Percentiles rank a stretch among this genome's conserved stretches.
Conservation (phyloP, 768 basidiomycete species). For the Neoboletus subvelutipes region DNA sequence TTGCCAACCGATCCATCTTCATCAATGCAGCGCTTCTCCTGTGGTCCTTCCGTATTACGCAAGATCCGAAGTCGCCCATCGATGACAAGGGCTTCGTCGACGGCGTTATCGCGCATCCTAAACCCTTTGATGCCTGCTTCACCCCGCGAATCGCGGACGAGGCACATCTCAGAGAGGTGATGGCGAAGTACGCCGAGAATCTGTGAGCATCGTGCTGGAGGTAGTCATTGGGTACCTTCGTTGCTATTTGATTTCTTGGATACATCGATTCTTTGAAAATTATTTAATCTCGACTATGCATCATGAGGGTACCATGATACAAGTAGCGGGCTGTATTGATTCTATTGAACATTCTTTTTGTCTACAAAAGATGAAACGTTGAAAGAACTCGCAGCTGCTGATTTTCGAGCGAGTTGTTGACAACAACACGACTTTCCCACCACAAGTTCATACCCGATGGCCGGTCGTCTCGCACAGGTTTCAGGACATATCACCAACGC, state of each 20-base stretch:
- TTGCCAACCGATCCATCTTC: slow-evolving; percentile 61
- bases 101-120: slow-evolving; percentile 61
- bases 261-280: background rate
- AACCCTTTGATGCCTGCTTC: slow-evolving; percentile 59
- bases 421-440: background rate
- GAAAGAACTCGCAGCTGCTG: background rate
- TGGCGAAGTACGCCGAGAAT: slow-evolving; percentile 26
- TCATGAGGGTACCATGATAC: too few relatives aligned
- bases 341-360: background rate
- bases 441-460: slow-evolving; percentile 29
- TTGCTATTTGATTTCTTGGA: background rate
- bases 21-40: slow-evolving; percentile 62
- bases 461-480: slow-evolving; percentile 64
- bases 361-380: background rate
- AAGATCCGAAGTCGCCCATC: slow-evolving; percentile 54
- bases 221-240: background rate
- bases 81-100: slow-evolving; percentile 62
- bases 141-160: slow-evolving; percentile 42
- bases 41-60: slow-evolving; percentile 61
- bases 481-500: slow-evolving; percentile 64
- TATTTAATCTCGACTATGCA: background rate
- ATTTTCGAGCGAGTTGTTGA: background rate
- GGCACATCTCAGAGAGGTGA: slow-evolving; percentile 25
- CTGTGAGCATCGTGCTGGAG: slow-evolving; percentile 2
- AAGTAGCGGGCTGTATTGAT: too few relatives aligned